Evolutionary conservation across 2,329 filamentous ascomycete genomes (phyloP).

Genomic region (Colletotrichum sojae): DNA sequence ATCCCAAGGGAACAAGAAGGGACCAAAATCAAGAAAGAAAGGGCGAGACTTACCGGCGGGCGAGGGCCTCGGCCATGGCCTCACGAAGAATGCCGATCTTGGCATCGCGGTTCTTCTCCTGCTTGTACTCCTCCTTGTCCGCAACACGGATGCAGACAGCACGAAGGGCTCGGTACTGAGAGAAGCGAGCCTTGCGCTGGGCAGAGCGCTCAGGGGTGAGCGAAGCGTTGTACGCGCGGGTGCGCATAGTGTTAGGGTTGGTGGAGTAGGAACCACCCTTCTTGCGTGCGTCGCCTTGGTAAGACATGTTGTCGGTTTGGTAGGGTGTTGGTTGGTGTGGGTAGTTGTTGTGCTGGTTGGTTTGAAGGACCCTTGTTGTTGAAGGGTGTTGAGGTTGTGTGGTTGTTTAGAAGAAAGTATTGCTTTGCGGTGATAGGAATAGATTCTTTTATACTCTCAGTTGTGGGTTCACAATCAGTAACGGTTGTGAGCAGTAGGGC

Average conservation of each 20-base stretch:
- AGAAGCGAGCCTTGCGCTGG: not conserved
- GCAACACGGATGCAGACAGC: conserved; percentile 7
- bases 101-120: not conserved
- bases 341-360: not conserved
- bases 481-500: too few species aligned
- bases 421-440: too few species aligned
- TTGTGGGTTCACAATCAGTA: too few species aligned
- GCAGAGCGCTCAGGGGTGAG: not conserved
- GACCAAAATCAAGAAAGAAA: not conserved
- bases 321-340: not conserved
- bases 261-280: conserved; percentile 23
- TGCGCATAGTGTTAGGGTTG: conserved; percentile 14
- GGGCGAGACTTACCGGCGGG: not conserved
- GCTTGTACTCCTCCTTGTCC: not conserved
- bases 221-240: not conserved
- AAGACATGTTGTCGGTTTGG: not conserved
- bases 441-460: too few species aligned
- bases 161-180: conserved; percentile 25
- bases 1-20: not conserved
- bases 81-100: conserved; percentile 11
- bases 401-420: too few species aligned
- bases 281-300: conserved; percentile 15
- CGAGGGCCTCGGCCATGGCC: not conserved
- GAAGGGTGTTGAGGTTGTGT: too few species aligned
- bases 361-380: not conserved